phyloP scores from a whole-genome alignment of 352 stramenopile species.

The Albugo laibachii region DNA sequence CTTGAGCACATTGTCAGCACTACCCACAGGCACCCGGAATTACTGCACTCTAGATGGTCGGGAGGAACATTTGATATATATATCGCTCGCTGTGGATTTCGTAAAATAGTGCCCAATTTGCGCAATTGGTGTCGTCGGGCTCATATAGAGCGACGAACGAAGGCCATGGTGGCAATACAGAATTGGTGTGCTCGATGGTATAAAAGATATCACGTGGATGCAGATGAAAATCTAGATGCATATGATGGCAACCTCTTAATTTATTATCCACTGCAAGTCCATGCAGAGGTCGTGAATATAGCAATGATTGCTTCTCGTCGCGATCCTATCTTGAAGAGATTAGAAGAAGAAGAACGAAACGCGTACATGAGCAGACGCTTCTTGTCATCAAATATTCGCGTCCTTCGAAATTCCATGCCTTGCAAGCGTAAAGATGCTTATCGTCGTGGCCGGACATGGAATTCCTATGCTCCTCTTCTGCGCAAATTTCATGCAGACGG shows the following conservation, averaged over 20 bases:
- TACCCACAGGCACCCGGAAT: background rate
- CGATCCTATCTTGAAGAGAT: slow-evolving; percentile 38
- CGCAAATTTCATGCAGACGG: no score
- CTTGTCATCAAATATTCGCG: background rate
- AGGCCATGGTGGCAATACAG: background rate
- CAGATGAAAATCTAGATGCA: no score
- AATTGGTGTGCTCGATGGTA: no score
- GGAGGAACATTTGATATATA: background rate
- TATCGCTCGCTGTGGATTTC: background rate
- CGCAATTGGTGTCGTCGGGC: no score
- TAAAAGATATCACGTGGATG: no score
- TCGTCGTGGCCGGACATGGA: no score
- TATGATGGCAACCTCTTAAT: slow-evolving; percentile 24
- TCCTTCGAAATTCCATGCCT: background rate
- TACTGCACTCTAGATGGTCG: background rate
- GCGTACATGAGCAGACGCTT: background rate
- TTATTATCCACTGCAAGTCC: slow-evolving; percentile 41
- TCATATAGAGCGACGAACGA: background rate
- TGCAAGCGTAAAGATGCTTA: no score
- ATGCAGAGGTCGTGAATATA: slow-evolving; percentile 30
- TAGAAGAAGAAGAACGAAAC: slow-evolving; percentile 18
- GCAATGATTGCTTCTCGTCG: slow-evolving; percentile 24
- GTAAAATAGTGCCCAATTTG: no score
- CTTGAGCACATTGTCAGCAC: slow-evolving; percentile 23
- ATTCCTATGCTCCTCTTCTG: no score